Conservation (phyloP, 306 rosid genomes). For the Castanospermum australe region DNA sequence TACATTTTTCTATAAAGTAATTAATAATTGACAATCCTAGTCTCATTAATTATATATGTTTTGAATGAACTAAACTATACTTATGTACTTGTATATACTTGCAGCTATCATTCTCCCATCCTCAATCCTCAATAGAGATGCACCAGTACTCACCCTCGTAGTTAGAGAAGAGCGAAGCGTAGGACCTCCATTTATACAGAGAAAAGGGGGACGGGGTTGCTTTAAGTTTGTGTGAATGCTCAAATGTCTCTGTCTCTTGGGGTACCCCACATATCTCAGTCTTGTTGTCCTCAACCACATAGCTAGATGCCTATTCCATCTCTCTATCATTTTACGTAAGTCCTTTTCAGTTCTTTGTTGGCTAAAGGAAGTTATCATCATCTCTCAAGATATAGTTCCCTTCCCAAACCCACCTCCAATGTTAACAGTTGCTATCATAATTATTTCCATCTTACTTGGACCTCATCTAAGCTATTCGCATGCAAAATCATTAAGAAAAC, state of each 20-base stretch:
- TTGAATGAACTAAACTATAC: too few relatives aligned
- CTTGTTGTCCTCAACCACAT: conserved; percentile 53
- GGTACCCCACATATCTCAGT: conserved; percentile 57
- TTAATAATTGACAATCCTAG: too few relatives aligned
- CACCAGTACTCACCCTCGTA: not conserved
- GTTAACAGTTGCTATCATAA: conserved; percentile 23
- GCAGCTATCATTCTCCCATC: too few relatives aligned
- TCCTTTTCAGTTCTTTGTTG: conserved; percentile 40
- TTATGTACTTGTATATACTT: too few relatives aligned
- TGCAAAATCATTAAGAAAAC: conserved; percentile 7
- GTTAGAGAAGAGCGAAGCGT: not conserved
- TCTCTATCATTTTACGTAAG: conserved; percentile 53
- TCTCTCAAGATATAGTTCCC: too few relatives aligned
- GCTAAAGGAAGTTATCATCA: conserved; percentile 36
- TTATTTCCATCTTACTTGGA: conserved; percentile 22
- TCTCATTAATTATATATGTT: too few relatives aligned
- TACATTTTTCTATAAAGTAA: too few relatives aligned
- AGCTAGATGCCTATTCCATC: conserved; percentile 61
- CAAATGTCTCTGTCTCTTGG: conserved; percentile 37
- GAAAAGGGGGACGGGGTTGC: not conserved
- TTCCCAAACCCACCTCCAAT: too few relatives aligned
- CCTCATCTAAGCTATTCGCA: not conserved
- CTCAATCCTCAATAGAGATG: too few relatives aligned
- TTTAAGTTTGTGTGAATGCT: conserved; percentile 37
- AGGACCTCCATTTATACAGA: not conserved